phyloP scores from a whole-genome alignment of 2,329 filamentous ascomycete species.

The Colletotrichum shisoi region DNA sequence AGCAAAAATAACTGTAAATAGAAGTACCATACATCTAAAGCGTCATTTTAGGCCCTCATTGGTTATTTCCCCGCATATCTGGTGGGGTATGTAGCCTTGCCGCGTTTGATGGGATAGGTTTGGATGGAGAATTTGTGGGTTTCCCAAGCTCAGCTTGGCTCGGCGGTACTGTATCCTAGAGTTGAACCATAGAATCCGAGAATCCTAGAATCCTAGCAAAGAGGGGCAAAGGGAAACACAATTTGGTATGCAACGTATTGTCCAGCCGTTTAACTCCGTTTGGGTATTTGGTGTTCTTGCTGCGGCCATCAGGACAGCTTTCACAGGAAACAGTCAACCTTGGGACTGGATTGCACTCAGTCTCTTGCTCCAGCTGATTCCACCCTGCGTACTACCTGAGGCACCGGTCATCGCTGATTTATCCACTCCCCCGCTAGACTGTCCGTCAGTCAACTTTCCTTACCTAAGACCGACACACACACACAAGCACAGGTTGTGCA shows the following conservation, averaged over 20 bases:
- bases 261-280: background rate
- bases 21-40: too few relatives aligned
- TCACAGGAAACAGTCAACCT: background rate
- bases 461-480: too few relatives aligned
- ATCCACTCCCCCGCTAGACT: background rate
- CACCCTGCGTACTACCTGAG: too few relatives aligned
- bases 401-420: too few relatives aligned
- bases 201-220: background rate
- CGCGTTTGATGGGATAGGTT: too few relatives aligned
- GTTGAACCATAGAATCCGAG: too few relatives aligned
- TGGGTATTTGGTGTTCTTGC: too few relatives aligned
- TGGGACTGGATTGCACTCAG: too few relatives aligned
- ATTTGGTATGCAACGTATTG: background rate
- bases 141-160: background rate
- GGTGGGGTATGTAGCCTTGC: too few relatives aligned
- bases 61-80: too few relatives aligned
- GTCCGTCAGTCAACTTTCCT: background rate
- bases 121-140: constrained; percentile 10
- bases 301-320: background rate
- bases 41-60: too few relatives aligned
- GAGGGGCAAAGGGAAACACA: background rate
- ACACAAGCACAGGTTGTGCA: background rate
- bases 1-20: too few relatives aligned
- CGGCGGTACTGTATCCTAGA: background rate
- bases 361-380: background rate